phyloP scores from a whole-genome alignment of 1,284 basidiomycete species.

The Afroboletus lepidellus region DNA sequence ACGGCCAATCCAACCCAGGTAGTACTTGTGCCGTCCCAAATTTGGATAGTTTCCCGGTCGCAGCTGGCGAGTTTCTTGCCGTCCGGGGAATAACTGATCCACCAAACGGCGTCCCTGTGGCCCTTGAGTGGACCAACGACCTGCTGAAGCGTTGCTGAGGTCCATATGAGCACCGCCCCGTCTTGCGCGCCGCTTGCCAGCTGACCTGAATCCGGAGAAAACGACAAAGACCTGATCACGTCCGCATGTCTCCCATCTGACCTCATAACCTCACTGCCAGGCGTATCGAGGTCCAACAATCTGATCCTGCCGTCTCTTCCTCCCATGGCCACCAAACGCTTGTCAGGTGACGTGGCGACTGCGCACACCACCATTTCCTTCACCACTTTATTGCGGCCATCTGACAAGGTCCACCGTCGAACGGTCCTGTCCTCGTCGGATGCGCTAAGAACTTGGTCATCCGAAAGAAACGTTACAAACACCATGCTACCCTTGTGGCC shows the following conservation, averaged over 20 bases:
- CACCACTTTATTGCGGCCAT: slow-evolving; percentile 4
- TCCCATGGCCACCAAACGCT: slow-evolving; percentile 20
- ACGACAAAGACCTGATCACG: slow-evolving; percentile 18
- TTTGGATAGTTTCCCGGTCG: slow-evolving; percentile 19
- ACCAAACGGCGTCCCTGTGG: slow-evolving; percentile 21
- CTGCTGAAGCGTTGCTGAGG: slow-evolving; percentile 2
- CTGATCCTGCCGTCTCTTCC: slow-evolving; percentile 17
- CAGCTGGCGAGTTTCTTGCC: slow-evolving; percentile 22
- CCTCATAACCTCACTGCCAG: neutral
- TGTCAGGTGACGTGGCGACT: slow-evolving; percentile 12
- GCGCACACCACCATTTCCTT: slow-evolving; percentile 3
- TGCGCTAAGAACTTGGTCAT: slow-evolving; percentile 17
- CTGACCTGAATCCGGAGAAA: slow-evolving; percentile 19
- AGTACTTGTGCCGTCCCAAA: slow-evolving; percentile 14
- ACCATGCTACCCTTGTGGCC: slow-evolving; percentile 13
- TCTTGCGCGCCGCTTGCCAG: slow-evolving; percentile 22
- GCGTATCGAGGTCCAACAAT: slow-evolving; percentile 9
- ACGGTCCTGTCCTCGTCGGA: slow-evolving; percentile 20
- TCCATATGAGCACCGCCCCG: slow-evolving; percentile 27
- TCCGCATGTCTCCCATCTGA: slow-evolving; percentile 5
- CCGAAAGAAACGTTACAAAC: slow-evolving; percentile 20
- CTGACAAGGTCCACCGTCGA: slow-evolving; percentile 16
- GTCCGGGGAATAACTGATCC: slow-evolving; percentile 19
- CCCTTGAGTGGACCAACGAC: slow-evolving; percentile 12
- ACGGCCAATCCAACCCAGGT: slow-evolving; percentile 7